Conservation (phyloP, 345 rosid genomes). For the Hirschfeldia incana region DNA sequence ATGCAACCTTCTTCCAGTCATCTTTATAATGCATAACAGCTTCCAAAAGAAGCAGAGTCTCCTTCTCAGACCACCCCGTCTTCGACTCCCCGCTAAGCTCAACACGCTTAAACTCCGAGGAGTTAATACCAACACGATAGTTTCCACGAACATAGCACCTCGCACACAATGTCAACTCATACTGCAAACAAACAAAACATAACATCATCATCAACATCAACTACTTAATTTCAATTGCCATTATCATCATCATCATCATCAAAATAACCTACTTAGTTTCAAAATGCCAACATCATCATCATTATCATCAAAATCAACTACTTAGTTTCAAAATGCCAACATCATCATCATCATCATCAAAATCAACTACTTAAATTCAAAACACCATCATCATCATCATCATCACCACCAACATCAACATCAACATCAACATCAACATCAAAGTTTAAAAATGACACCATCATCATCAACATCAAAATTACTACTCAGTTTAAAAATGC, state of each 20-base stretch:
- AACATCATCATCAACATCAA: background rate
- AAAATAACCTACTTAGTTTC: background rate
- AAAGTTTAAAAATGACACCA: background rate
- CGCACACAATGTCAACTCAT: slow-evolving; percentile 85
- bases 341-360: background rate
- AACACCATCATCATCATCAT: background rate
- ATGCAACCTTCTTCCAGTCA: slow-evolving; percentile 93
- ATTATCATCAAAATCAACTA: background rate
- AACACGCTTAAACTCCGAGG: slow-evolving; percentile 80
- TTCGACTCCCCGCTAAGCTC: slow-evolving; percentile 73
- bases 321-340: background rate
- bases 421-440: background rate
- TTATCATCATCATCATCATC: background rate
- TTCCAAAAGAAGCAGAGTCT: slow-evolving; percentile 74
- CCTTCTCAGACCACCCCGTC: slow-evolving; percentile 82
- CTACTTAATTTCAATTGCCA: background rate
- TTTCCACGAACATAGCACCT: slow-evolving; percentile 93
- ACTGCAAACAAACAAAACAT: slow-evolving; percentile 42
- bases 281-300: background rate
- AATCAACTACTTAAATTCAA: background rate
- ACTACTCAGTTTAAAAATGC: background rate
- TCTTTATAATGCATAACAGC: slow-evolving; percentile 76
- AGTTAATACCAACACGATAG: slow-evolving; percentile 72
- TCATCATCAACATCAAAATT: background rate
- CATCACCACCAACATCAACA: no score